phyloP scores from a whole-genome alignment of 1,284 basidiomycete species.

The Ceratobasidium sp. region DNA sequence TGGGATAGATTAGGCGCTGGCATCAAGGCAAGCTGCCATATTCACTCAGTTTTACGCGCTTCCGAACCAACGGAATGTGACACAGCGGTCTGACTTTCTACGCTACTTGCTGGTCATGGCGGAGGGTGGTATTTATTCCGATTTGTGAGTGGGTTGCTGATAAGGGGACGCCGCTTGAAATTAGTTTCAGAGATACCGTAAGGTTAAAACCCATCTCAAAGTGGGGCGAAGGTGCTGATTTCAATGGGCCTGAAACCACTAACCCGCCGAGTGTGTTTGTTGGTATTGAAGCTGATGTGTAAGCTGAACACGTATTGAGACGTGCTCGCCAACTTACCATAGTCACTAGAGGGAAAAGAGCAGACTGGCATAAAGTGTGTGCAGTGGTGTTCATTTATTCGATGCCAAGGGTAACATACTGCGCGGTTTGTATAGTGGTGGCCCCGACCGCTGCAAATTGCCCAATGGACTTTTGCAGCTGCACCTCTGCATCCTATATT shows the following conservation, averaged over 20 bases:
- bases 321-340: slow-evolving; percentile 14
- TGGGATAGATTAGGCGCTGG: slow-evolving; percentile 52
- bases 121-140: slow-evolving; percentile 54
- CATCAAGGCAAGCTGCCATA: slow-evolving; percentile 47
- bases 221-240: slow-evolving; percentile 46
- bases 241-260: slow-evolving; percentile 5
- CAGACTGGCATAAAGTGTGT: slow-evolving; percentile 47
- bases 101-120: slow-evolving; percentile 54
- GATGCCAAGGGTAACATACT: neutral
- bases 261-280: slow-evolving; percentile 51
- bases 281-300: slow-evolving; percentile 54
- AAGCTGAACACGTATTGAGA: slow-evolving; percentile 31
- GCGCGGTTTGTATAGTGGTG: slow-evolving; percentile 43
- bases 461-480: slow-evolving; percentile 54
- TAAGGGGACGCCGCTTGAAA: neutral
- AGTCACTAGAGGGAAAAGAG: slow-evolving; percentile 40
- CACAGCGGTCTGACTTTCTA: slow-evolving; percentile 52
- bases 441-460: slow-evolving; percentile 47
- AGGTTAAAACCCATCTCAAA: slow-evolving; percentile 46
- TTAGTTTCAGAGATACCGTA: slow-evolving; percentile 43
- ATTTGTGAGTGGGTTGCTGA: slow-evolving; percentile 43
- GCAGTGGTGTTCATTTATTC: neutral
- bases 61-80: neutral
- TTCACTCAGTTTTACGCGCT: neutral
- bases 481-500: slow-evolving; percentile 54